Evolutionary conservation across 805 yeast species (phyloP).

Genomic region (Sungouiozyma ichnusensis): DNA sequence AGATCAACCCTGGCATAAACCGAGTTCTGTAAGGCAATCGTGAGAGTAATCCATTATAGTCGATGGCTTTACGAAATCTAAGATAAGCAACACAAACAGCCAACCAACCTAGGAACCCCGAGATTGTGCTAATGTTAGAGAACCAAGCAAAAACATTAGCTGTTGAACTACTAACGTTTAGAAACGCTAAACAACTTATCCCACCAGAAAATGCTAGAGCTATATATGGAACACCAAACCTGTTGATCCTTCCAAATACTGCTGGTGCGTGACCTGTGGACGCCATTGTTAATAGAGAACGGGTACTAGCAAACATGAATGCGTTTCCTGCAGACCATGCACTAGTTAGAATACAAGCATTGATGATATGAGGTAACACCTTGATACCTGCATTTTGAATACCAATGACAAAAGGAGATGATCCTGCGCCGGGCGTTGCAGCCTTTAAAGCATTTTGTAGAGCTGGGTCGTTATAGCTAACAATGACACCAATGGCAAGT

Average conservation of each 20-base stretch:
- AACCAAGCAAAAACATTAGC: constrained; percentile 53
- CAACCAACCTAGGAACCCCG: constrained; percentile 60
- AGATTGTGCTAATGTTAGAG: constrained; percentile 52
- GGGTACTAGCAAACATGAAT: constrained; percentile 44
- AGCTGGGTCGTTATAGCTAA: constrained; percentile 40
- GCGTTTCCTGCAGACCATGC: constrained; percentile 42
- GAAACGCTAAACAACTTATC: constrained; percentile 39
- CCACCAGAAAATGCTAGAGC: constrained; percentile 11
- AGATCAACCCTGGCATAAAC: constrained; percentile 49
- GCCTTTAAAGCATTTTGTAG: constrained; percentile 38
- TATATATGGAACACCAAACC: constrained; percentile 46
- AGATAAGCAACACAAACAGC: constrained; percentile 42
- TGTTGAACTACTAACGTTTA: constrained; percentile 45
- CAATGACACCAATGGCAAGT: constrained; percentile 50
- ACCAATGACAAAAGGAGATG: constrained; percentile 59
- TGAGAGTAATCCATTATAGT: constrained; percentile 40
- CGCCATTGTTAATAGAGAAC: constrained; percentile 37
- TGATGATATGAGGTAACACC: constrained; percentile 50
- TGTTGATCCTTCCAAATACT: constrained; percentile 37
- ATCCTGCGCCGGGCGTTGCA: constrained; percentile 48
- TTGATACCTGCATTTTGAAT: constrained; percentile 51
- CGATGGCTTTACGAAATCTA: constrained; percentile 56
- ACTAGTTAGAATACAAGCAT: constrained; percentile 50
- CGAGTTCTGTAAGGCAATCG: constrained; percentile 49
- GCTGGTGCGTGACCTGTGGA: constrained; percentile 43